phyloP scores from a whole-genome alignment of 2,329 filamentous ascomycete species.

The Claviceps sp. region DNA sequence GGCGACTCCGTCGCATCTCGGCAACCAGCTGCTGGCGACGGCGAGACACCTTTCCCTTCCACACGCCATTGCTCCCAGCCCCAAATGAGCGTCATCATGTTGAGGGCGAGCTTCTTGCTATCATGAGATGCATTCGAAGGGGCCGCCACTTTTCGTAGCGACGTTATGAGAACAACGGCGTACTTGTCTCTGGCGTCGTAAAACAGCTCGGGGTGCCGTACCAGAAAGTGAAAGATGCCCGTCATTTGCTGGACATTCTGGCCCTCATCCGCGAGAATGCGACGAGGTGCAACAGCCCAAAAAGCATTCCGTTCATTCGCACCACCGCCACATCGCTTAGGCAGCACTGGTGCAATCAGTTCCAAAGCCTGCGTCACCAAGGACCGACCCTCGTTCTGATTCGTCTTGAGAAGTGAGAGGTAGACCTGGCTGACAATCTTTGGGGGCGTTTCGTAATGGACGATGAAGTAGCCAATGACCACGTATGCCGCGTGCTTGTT shows the following conservation, averaged over 20 bases:
- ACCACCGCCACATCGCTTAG: slow-evolving; percentile 63
- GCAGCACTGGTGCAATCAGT: slow-evolving; percentile 84
- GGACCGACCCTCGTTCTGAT: slow-evolving; percentile 86
- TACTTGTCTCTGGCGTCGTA: slow-evolving; percentile 92
- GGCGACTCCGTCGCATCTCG: slow-evolving; percentile 52
- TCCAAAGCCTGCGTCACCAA: slow-evolving; percentile 91
- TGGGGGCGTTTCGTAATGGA: slow-evolving; percentile 85
- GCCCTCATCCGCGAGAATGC: slow-evolving; percentile 85
- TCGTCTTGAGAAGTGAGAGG: slow-evolving; percentile 76
- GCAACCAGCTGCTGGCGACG: slow-evolving; percentile 13
- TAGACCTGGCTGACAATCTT: slow-evolving; percentile 97
- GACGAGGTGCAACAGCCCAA: slow-evolving; percentile 82
- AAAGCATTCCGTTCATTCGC: slow-evolving; percentile 61
- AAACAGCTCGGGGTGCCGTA: slow-evolving; percentile 83
- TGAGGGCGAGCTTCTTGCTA: slow-evolving; percentile 79
- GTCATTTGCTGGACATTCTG: slow-evolving; percentile 93
- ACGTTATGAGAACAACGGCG: slow-evolving; percentile 74
- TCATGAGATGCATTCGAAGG: slow-evolving; percentile 79
- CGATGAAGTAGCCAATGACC: slow-evolving; percentile 94
- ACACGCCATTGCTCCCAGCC: slow-evolving; percentile 82
- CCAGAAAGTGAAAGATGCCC: slow-evolving; percentile 93
- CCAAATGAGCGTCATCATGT: slow-evolving; percentile 83
- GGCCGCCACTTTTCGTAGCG: slow-evolving; percentile 74
- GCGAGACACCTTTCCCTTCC: slow-evolving; percentile 34
- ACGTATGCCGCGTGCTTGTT: slow-evolving; percentile 98